Conservation (phyloP, 352 stramenopile species). For the Phytophthora lateralis region DNA sequence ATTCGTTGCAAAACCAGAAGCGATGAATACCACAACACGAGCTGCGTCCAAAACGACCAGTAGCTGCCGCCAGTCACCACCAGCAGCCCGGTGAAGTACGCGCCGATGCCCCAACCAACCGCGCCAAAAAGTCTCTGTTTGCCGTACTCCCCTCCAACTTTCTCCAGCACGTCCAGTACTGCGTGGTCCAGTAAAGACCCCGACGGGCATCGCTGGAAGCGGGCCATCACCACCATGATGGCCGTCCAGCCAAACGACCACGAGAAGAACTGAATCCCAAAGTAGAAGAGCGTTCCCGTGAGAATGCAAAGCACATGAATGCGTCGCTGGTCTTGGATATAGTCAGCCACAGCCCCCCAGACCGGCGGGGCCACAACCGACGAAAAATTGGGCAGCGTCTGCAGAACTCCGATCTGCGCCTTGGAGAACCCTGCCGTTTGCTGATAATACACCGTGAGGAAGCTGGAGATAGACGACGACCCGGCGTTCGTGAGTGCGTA, state of each 20-base stretch:
- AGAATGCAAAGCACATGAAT: constrained; percentile 71
- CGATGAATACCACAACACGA: constrained; percentile 20
- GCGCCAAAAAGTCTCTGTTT: constrained; percentile 80
- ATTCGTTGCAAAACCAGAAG: constrained; percentile 63
- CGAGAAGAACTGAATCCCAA: constrained; percentile 45
- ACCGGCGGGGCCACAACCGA: constrained; percentile 63
- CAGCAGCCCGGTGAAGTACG: constrained; percentile 62
- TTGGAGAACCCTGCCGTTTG: constrained; percentile 64
- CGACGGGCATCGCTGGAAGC: constrained; percentile 52
- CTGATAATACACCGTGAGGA: constrained; percentile 72
- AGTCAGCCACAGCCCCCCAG: constrained; percentile 69
- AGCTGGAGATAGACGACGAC: constrained; percentile 71
- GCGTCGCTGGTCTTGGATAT: constrained; percentile 55
- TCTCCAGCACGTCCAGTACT: constrained; percentile 59
- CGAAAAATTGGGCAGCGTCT: constrained; percentile 65
- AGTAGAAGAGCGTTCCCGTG: constrained; percentile 57
- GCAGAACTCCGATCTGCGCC: constrained; percentile 71
- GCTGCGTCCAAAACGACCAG: constrained; percentile 43
- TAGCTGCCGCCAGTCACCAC: constrained; percentile 56
- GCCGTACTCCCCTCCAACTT: constrained; percentile 72
- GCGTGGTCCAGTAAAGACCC: constrained; percentile 71
- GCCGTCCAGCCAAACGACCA: constrained; percentile 47
- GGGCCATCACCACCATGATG: constrained; percentile 48
- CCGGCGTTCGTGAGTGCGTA: constrained; percentile 52
- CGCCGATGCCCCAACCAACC: constrained; percentile 61